Percentiles rank a stretch among this genome's conserved stretches.
Evolutionary conservation across 208 protist genomes (phyloP).

Genomic region (Wallacemonas rigidus): DNA sequence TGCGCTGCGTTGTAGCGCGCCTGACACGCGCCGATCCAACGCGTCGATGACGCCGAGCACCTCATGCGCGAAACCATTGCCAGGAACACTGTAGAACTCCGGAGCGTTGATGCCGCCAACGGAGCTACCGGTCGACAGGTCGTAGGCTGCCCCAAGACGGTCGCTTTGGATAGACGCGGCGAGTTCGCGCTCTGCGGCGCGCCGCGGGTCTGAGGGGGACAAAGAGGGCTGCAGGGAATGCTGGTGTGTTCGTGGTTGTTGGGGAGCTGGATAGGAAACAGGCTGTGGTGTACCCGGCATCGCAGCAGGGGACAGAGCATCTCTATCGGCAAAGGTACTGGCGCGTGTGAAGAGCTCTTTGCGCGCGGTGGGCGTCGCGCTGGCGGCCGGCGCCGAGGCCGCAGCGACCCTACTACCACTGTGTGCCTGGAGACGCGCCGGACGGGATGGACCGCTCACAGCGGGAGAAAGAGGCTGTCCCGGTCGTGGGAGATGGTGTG

Average conservation of each 20-base stretch:
- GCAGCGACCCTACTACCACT: no score
- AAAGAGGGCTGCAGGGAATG: neutral
- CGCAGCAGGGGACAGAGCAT: neutral
- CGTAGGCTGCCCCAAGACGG: neutral
- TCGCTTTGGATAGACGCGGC: neutral
- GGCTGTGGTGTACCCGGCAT: neutral
- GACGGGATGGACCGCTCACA: no score
- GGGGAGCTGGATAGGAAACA: slow-evolving; percentile 2
- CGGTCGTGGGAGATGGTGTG: neutral
- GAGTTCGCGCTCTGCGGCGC: neutral
- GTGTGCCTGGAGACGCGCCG: no score
- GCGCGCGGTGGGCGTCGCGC: slow-evolving; percentile 1
- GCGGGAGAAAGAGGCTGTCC: no score
- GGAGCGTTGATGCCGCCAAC: neutral
- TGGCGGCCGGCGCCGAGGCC: neutral
- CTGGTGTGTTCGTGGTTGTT: neutral
- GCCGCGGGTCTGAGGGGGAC: no score
- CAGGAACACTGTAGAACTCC: neutral
- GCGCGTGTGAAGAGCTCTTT: slow-evolving; percentile 9
- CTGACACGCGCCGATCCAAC: slow-evolving; percentile 73
- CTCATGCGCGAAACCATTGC: slow-evolving; percentile 66
- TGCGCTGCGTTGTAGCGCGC: slow-evolving; percentile 52
- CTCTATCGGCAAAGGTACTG: neutral
- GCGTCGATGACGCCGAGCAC: slow-evolving; percentile 82
- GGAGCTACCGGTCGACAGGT: slow-evolving; percentile 9